Conservation (phyloP, 108 stramenopile species). For the Discostella pseudostelligera region DNA sequence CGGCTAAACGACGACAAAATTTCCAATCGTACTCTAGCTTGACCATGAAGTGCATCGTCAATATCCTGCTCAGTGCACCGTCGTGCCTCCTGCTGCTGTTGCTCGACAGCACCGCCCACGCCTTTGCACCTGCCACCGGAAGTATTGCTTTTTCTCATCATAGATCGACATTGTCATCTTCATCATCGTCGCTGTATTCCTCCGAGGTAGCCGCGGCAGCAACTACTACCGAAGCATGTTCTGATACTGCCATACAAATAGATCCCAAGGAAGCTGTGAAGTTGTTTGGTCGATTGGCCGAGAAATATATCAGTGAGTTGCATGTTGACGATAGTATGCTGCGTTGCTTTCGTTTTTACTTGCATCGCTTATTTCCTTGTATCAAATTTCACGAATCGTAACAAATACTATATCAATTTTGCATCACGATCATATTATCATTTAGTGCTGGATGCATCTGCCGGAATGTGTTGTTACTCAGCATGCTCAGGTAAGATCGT, state of each 20-base stretch:
- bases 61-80: background rate
- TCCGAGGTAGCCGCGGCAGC: slow-evolving; percentile 27
- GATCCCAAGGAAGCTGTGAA: slow-evolving; percentile 81
- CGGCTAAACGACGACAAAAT: background rate
- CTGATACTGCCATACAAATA: slow-evolving; percentile 26
- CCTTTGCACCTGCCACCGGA: no score
- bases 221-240: slow-evolving; percentile 12
- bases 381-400: no score
- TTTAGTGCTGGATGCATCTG: slow-evolving; percentile 65
- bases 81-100: background rate
- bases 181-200: background rate
- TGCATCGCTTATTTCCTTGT: no score
- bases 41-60: background rate
- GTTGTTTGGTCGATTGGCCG: slow-evolving; percentile 80
- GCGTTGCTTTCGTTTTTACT: no score
- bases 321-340: no score
- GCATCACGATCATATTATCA: no score
- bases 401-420: no score
- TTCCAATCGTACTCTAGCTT: no score
- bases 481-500: slow-evolving; percentile 55
- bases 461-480: slow-evolving; percentile 84
- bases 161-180: background rate
- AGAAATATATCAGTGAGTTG: slow-evolving; percentile 67
- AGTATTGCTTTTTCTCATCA: no score
- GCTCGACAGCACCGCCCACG: no score